phyloP scores from a whole-genome alignment of 208 protist genomes.

The Naegleria gruberi region DNA sequence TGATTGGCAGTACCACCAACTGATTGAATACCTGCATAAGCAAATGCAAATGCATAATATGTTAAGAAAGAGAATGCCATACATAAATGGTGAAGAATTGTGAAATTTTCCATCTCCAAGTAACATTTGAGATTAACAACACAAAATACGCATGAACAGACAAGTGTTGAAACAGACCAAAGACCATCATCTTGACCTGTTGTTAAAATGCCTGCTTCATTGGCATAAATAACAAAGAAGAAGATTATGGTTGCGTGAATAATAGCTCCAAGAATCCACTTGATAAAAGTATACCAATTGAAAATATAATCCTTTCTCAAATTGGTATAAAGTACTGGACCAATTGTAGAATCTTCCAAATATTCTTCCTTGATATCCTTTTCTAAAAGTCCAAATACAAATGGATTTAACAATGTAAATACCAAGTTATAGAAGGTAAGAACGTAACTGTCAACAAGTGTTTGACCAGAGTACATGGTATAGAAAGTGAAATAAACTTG shows the following conservation, averaged over 20 bases:
- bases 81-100: background rate
- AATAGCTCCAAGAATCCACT: background rate
- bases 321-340: background rate
- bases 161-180: background rate
- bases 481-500: constrained; percentile 72
- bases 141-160: background rate
- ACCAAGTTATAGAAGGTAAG: constrained; percentile 15
- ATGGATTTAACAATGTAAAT: constrained; percentile 3
- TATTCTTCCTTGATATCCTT: background rate
- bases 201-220: background rate
- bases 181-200: background rate
- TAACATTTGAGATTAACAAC: background rate
- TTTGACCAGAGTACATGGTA: background rate
- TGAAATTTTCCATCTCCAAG: background rate
- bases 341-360: background rate
- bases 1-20: background rate
- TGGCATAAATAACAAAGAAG: background rate
- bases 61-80: background rate
- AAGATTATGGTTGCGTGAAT: background rate
- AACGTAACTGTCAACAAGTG: background rate
- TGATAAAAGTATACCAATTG: background rate
- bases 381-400: background rate
- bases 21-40: background rate
- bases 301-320: background rate
- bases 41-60: background rate